phyloP scores from a whole-genome alignment of 495 filamentous ascomycete genomes.

The Neurospora tetraspora region DNA sequence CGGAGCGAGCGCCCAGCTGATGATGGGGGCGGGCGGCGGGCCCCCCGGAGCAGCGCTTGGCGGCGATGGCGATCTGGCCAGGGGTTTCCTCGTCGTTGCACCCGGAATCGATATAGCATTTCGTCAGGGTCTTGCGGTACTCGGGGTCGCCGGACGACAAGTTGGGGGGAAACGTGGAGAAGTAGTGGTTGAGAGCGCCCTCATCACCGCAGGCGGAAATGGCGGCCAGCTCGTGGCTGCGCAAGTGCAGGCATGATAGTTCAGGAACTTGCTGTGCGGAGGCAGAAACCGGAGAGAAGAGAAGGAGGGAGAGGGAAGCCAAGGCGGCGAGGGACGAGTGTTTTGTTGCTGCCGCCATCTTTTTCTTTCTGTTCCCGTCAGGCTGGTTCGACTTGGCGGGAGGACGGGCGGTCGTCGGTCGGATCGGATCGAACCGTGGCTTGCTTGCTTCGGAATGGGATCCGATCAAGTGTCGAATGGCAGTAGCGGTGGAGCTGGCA shows the following conservation, averaged over 20 bases:
- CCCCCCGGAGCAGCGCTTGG: slow-evolving; percentile 9
- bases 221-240: slow-evolving; percentile 20
- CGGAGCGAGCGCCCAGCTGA: neutral
- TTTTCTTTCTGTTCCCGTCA: neutral
- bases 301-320: slow-evolving; percentile 6
- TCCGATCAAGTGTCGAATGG: neutral
- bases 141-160: slow-evolving; percentile 8
- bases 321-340: slow-evolving; percentile 6
- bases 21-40: slow-evolving; percentile 15
- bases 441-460: neutral
- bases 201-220: slow-evolving; percentile 28
- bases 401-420: neutral
- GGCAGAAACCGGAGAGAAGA: slow-evolving; percentile 1
- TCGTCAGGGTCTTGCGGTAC: slow-evolving; percentile 18
- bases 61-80: slow-evolving; percentile 23
- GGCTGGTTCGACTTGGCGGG: neutral
- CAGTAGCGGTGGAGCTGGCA: neutral
- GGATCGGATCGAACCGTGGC: neutral
- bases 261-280: slow-evolving; percentile 8
- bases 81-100: slow-evolving; percentile 26
- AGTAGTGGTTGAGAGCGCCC: slow-evolving; percentile 25
- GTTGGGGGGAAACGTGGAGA: slow-evolving; percentile 16
- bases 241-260: slow-evolving; percentile 21
- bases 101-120: slow-evolving; percentile 29
- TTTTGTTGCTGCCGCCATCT: neutral